A percentile compares a stretch with the other conserved stretches of the same genome.
phyloP scores from a whole-genome alignment of 352 stramenopile species.

The Globisporangium okanoganense region DNA sequence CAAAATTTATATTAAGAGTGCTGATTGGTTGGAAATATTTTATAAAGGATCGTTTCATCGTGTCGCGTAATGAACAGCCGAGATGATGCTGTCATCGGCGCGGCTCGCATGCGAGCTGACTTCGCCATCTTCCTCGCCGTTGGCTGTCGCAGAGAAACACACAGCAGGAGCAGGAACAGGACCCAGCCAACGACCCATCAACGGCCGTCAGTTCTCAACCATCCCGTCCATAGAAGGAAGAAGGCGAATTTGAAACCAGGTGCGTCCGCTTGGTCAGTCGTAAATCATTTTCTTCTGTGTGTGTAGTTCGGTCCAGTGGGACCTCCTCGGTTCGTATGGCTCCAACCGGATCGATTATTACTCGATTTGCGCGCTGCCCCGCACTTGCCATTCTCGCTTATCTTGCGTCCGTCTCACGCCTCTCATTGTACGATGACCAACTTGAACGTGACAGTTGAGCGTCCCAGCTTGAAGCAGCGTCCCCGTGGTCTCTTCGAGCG shows the following conservation, averaged over 20 bases:
- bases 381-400: neutral
- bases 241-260: slow-evolving; percentile 6
- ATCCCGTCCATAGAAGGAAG: neutral
- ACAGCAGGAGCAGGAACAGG: neutral
- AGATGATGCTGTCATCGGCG: neutral
- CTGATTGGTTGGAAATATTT: neutral
- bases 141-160: neutral
- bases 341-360: neutral
- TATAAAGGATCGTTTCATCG: neutral
- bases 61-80: neutral
- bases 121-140: neutral
- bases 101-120: neutral
- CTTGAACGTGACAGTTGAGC: neutral
- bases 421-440: slow-evolving; percentile 6
- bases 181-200: no score
- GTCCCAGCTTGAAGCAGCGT: neutral
- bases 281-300: slow-evolving; percentile 1
- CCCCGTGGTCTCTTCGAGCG: slow-evolving; percentile 1
- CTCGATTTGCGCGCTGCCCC: slow-evolving; percentile 2
- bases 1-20: no score
- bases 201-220: neutral
- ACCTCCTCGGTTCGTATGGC: neutral
- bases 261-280: neutral
- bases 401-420: neutral
- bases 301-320: neutral